phyloP scores from a whole-genome alignment of 495 filamentous ascomycete species.

The Aspergillus campestris region DNA sequence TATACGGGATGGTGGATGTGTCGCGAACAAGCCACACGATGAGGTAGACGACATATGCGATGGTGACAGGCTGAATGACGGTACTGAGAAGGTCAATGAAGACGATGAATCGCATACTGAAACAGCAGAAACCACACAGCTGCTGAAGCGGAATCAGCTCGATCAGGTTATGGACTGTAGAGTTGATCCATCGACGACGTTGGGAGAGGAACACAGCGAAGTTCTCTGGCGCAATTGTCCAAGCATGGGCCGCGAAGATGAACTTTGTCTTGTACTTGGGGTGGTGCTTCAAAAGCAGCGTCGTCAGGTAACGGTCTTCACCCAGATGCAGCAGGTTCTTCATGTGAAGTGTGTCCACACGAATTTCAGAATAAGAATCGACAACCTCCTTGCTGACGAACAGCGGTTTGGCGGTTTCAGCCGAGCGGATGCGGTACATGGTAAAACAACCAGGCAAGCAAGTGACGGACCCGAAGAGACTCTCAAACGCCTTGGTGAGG shows the following conservation, averaged over 20 bases:
- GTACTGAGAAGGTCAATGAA: constrained; percentile 91
- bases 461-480: constrained; percentile 92
- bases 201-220: constrained; percentile 95
- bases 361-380: constrained; percentile 78
- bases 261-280: constrained; percentile 97
- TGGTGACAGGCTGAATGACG: constrained; percentile 80
- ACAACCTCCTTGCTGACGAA: constrained; percentile 91
- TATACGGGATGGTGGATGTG: constrained; percentile 61
- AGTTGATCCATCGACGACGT: constrained; percentile 99
- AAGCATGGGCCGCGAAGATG: constrained; percentile 82
- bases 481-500: constrained; percentile 96
- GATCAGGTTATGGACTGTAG: constrained; percentile 94
- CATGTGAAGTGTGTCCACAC: constrained; percentile 97
- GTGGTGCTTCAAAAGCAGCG: constrained; percentile 86
- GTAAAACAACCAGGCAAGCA: constrained; percentile 97
- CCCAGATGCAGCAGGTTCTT: constrained; percentile 91
- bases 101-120: constrained; percentile 98
- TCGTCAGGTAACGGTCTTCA: constrained; percentile 94
- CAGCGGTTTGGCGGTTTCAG: constrained; percentile 87
- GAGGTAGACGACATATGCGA: constrained; percentile 88
- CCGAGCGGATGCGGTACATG: constrained; percentile 95
- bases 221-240: constrained; percentile 91
- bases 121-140: constrained; percentile 98
- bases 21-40: constrained; percentile 61
- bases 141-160: constrained; percentile 90